Conservation (phyloP, 306 rosid species). For the Canavalia gladiata region DNA sequence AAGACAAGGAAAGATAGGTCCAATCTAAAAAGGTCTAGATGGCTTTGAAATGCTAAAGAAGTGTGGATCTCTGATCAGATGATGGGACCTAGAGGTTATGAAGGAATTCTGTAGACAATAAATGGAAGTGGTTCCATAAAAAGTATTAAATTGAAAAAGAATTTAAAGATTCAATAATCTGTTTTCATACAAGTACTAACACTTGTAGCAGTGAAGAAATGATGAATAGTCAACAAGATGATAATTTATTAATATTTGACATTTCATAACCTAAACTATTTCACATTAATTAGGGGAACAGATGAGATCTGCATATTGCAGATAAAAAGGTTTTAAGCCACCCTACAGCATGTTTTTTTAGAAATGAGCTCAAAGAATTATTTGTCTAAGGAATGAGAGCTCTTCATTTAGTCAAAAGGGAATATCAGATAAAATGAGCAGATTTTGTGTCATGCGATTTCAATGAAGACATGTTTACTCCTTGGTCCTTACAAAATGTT, state of each 20-base stretch:
- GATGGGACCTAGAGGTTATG: slow-evolving; percentile 5
- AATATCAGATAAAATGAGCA: neutral
- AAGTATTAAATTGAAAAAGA: neutral
- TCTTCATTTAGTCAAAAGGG: slow-evolving; percentile 8
- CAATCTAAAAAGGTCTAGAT: slow-evolving; percentile 10
- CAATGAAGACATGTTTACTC: neutral
- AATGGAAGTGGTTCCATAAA: neutral
- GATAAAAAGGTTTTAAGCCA: neutral
- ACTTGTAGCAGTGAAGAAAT: slow-evolving; percentile 22
- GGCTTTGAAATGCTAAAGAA: slow-evolving; percentile 15
- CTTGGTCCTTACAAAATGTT: neutral
- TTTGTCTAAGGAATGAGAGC: neutral
- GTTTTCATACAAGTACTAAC: slow-evolving; percentile 3
- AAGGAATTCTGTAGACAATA: neutral
- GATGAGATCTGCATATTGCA: slow-evolving; percentile 26
- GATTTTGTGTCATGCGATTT: slow-evolving; percentile 10
- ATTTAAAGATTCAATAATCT: neutral
- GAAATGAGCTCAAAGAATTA: neutral
- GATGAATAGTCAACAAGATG: slow-evolving; percentile 6
- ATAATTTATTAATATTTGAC: slow-evolving; percentile 3
- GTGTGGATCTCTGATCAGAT: slow-evolving; percentile 1
- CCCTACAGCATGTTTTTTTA: neutral
- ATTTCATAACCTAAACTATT: slow-evolving; percentile 33
- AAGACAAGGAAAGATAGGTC: neutral
- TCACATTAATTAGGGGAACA: slow-evolving; percentile 12